Evolutionary conservation across 768 basidiomycete genomes (phyloP), one percentile per base, ranked within the genome.

Genomic region (Lentinus tigrinus): DNA sequence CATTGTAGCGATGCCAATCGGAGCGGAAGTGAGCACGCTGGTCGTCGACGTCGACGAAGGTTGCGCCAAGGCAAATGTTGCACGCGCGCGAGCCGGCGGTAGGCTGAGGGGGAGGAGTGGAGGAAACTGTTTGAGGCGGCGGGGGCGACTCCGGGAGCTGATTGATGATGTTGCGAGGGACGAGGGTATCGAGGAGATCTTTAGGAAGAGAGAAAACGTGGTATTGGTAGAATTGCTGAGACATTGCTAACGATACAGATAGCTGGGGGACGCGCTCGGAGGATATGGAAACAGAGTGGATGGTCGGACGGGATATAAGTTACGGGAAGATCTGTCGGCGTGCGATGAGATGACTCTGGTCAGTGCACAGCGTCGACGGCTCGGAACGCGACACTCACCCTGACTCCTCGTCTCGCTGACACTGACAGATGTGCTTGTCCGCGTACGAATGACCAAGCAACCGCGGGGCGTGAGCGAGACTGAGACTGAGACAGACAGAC

Each of bases 1-100:
- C 91, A 70, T 98, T 98, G 75, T 96, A 98, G 57, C 95, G 84
- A 79, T 99, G 96, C 97, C 96, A 98, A 72, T 99, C 96, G 10
- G 91, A 92, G 64, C 87, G 85, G 71, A 91, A 97, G 73, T 98
- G 96, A 1, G 75, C 70, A 50, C 95, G 81, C 65, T 98, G 94
- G 57, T 89, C 90, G 34, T 89, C 85, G 6, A 98, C 81, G 56
- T 88, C 85, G 13, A 75, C 63, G 62, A 98, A 98, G 0, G 73
- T 65, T 3, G 82, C 79, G 4, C 85, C 89, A 17, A 85, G 77
- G 65, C 92, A 94, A 49, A 93, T 74, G 51, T 83, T 88, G 69
- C 91, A 93, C 0, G 85, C 76, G 55, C 84, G 77, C 36, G 82
- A 76, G 31, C 80, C 78, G 16, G 74, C 66, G 24, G 75, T 40